phyloP scores from a whole-genome alignment of 2,329 filamentous ascomycete genomes.

The Blastomyces gilchristii region DNA sequence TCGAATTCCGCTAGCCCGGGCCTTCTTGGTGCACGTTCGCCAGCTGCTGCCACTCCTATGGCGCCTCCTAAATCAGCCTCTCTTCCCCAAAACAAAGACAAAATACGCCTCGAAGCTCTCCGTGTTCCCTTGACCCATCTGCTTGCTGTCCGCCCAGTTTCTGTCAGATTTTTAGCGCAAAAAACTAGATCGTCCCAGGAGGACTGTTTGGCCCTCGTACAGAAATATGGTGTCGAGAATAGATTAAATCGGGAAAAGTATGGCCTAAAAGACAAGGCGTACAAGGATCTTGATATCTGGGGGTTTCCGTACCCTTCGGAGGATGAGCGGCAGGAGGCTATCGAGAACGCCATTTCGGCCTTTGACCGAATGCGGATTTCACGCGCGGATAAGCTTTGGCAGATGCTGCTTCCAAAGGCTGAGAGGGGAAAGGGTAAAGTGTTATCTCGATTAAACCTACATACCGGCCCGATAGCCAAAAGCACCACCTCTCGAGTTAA shows the following conservation, averaged over 20 bases:
- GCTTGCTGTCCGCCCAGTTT: constrained; percentile 44
- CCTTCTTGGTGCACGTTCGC: constrained; percentile 29
- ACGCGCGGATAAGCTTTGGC: constrained; percentile 52
- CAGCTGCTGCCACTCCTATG: constrained; percentile 26
- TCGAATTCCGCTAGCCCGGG: constrained; percentile 36
- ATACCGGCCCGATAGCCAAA: constrained; percentile 32
- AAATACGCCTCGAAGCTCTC: constrained; percentile 34
- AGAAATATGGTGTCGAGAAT: constrained; percentile 45
- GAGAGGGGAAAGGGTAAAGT: constrained; percentile 53
- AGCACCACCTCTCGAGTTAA: constrained; percentile 30
- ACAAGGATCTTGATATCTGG: constrained; percentile 53
- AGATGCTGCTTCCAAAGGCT: constrained; percentile 49
- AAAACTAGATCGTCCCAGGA: constrained; percentile 40
- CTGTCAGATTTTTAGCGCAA: constrained; percentile 37
- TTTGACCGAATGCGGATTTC: constrained; percentile 53
- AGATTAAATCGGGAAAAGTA: constrained; percentile 41
- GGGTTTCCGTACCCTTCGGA: constrained; percentile 48
- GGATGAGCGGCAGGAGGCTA: constrained; percentile 48
- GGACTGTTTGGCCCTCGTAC: constrained; percentile 40
- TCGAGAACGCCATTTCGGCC: constrained; percentile 52
- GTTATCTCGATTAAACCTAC: constrained; percentile 49
- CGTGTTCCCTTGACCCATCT: constrained; percentile 41
- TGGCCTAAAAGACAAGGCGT: constrained; percentile 48
- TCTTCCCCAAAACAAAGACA: constrained; percentile 28
- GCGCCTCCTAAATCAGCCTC: constrained; percentile 37